Percentiles rank a stretch among this genome's conserved stretches.
phyloP scores from a whole-genome alignment of 129 eudicot species.

The Sambucus nigra region DNA sequence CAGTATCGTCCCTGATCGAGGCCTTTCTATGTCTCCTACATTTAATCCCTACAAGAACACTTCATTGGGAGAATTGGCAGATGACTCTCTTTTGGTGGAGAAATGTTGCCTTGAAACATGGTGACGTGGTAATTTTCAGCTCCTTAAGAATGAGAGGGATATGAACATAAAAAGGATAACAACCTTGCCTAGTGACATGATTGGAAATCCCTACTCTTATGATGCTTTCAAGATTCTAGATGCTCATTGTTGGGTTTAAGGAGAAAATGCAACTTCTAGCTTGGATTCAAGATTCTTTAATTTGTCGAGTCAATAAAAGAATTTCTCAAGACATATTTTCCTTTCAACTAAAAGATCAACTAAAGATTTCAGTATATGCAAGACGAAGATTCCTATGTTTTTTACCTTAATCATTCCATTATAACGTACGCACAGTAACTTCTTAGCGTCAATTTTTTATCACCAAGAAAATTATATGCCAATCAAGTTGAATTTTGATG shows the following conservation, averaged over 20 bases:
- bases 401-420: too few relatives aligned
- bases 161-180: slow-evolving; percentile 63
- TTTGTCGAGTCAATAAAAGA: slow-evolving; percentile 47
- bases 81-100: slow-evolving; percentile 83
- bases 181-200: slow-evolving; percentile 88
- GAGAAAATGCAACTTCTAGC: slow-evolving; percentile 72
- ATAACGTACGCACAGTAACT: too few relatives aligned
- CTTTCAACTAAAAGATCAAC: slow-evolving; percentile 12
- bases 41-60: slow-evolving; percentile 48
- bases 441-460: too few relatives aligned
- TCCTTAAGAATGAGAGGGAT: slow-evolving; percentile 69
- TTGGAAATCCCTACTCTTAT: slow-evolving; percentile 28
- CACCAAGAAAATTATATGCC: too few relatives aligned
- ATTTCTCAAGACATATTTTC: slow-evolving; percentile 31
- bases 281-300: slow-evolving; percentile 62
- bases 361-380: background rate
- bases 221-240: slow-evolving; percentile 70
- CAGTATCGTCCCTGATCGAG: slow-evolving; percentile 61
- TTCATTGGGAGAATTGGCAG: slow-evolving; percentile 23
- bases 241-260: slow-evolving; percentile 99
- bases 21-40: slow-evolving; percentile 84
- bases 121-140: slow-evolving; percentile 95
- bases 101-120: slow-evolving; percentile 58
- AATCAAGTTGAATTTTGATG: too few relatives aligned
- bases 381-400: too few relatives aligned